These are phyloP conservation scores for Leptosphaerulina australis DNA, from an alignment of 2,329 filamentous ascomycete genomes.

Conservation along the genomic window DNA sequence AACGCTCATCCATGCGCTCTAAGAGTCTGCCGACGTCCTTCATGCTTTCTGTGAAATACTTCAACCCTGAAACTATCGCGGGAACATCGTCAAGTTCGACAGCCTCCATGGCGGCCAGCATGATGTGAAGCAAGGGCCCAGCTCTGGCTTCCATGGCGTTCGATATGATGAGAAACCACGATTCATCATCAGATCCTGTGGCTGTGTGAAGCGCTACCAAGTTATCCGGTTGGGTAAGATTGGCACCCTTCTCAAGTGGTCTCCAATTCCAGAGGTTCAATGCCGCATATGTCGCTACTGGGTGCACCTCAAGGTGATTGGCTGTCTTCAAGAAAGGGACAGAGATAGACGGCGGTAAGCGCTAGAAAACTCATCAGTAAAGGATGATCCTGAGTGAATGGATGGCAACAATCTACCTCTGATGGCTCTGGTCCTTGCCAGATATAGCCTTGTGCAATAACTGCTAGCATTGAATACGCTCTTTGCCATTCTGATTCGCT, in stretches of 20 bases:
- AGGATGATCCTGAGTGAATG: background rate
- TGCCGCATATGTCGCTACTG: constrained; percentile 44
- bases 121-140: constrained; percentile 52
- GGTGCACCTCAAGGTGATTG: constrained; percentile 42
- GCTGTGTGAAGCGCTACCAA: constrained; percentile 39
- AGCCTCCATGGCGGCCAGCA: constrained; percentile 57
- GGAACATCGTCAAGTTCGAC: constrained; percentile 47
- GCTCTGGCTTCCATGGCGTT: constrained; percentile 60
- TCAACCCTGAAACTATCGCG: constrained; percentile 50
- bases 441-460: constrained; percentile 77
- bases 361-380: constrained; percentile 26
- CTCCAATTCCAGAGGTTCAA: constrained; percentile 47
- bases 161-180: constrained; percentile 59
- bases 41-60: constrained; percentile 51
- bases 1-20: constrained; percentile 59
- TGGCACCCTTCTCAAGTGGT: constrained; percentile 23
- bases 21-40: constrained; percentile 50
- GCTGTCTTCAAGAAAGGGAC: constrained; percentile 38
- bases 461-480: constrained; percentile 73
- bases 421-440: constrained; percentile 75
- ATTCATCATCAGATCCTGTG: constrained; percentile 45
- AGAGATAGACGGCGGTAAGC: constrained; percentile 40
- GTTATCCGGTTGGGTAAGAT: constrained; percentile 39
- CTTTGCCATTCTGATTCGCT: constrained; percentile 83
- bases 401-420: constrained; percentile 59